These are phyloP conservation scores for Rhodotorula sp. DNA, from an alignment of 1,284 basidiomycete species.

Conservation along the genomic window DNA sequence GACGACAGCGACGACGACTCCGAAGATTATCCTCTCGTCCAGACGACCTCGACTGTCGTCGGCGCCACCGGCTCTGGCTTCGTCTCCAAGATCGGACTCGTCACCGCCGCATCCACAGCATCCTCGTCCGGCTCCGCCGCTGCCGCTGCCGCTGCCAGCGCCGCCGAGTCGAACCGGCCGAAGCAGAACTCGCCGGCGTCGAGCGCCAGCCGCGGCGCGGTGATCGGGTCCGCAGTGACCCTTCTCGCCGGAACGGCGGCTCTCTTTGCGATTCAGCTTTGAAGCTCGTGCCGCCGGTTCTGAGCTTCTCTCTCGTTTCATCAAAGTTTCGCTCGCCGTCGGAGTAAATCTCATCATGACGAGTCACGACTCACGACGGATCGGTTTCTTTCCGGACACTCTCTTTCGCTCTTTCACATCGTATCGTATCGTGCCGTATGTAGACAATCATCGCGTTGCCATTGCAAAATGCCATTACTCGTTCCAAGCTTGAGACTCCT, in stretches of 20 bases:
- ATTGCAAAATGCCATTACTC: too few relatives aligned
- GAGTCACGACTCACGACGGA: too few relatives aligned
- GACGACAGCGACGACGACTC: background rate
- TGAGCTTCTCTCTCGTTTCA: background rate
- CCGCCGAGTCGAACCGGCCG: background rate
- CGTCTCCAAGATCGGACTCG: conserved; percentile 13
- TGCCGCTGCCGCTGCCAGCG: background rate
- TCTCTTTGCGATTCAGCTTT: background rate
- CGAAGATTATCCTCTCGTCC: conserved; percentile 2
- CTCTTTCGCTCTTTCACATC: too few relatives aligned
- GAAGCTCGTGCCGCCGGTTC: background rate
- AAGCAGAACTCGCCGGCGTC: background rate
- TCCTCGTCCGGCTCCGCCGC: background rate
- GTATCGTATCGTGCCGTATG: too few relatives aligned
- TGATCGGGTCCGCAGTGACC: background rate
- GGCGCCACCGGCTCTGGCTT: conserved; percentile 35
- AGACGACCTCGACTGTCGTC: conserved; percentile 22
- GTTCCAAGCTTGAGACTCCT: too few relatives aligned
- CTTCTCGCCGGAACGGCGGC: background rate
- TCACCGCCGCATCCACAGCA: background rate
- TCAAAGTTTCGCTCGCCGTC: too few relatives aligned
- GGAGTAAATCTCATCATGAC: too few relatives aligned
- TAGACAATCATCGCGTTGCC: too few relatives aligned
- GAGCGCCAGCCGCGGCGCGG: background rate
- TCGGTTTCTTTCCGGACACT: too few relatives aligned